Conservation (phyloP, 331 rosid species). For the Prunus yedoensis region DNA sequence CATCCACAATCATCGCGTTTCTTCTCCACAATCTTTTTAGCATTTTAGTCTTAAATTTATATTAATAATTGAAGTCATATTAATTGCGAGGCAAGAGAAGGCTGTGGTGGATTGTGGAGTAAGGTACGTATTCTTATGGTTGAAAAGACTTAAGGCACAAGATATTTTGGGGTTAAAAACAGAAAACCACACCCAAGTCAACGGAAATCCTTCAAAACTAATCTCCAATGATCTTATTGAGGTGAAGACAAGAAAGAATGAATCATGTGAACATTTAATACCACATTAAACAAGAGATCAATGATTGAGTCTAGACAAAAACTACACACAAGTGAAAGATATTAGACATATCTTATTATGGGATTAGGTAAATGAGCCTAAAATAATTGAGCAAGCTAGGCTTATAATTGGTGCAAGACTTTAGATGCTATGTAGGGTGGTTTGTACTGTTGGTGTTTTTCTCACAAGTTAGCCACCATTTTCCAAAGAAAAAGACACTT, state of each 20-base stretch:
- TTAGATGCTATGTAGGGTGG: slow-evolving; percentile 21
- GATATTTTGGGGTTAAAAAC: not conserved
- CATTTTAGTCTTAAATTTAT: too few relatives aligned
- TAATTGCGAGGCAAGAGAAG: too few relatives aligned
- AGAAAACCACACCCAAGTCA: not conserved
- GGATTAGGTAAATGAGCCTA: slow-evolving; percentile 37
- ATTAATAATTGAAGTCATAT: too few relatives aligned
- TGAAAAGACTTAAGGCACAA: too few relatives aligned
- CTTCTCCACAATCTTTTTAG: too few relatives aligned
- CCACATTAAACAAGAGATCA: not conserved
- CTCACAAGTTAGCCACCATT: slow-evolving; percentile 27
- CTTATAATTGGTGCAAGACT: slow-evolving; percentile 27
- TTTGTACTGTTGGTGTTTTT: slow-evolving; percentile 15
- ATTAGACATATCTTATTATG: slow-evolving; percentile 9
- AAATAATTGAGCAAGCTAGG: slow-evolving; percentile 1
- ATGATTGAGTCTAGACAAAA: slow-evolving; percentile 19
- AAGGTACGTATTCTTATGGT: too few relatives aligned
- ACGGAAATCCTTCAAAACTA: slow-evolving; percentile 1
- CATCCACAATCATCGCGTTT: not conserved
- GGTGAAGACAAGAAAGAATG: slow-evolving; percentile 18
- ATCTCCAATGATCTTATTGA: not conserved
- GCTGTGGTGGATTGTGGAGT: too few relatives aligned
- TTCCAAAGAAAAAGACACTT: slow-evolving; percentile 37
- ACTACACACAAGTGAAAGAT: slow-evolving; percentile 29
- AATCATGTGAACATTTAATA: slow-evolving; percentile 11